Conservation (phyloP, 352 stramenopile species). For the Pythium sukuiense region DNA sequence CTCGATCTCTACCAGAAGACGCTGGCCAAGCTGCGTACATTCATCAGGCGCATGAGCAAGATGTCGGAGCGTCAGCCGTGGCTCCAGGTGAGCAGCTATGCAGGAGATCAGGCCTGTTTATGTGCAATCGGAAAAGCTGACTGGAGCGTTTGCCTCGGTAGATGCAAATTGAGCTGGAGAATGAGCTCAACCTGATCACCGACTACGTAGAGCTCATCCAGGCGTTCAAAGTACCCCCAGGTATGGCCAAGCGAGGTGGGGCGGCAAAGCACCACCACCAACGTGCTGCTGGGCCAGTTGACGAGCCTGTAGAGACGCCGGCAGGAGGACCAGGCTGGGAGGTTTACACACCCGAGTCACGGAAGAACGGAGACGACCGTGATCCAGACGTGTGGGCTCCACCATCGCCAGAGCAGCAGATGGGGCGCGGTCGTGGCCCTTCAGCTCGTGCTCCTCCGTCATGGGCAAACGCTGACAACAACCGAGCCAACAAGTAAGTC, state of each 20-base stretch:
- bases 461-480: slow-evolving; percentile 58
- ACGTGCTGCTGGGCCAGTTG: slow-evolving; percentile 16
- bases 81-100: slow-evolving; percentile 49
- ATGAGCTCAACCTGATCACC: slow-evolving; percentile 71
- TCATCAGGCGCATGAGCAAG: slow-evolving; percentile 65
- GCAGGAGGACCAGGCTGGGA: slow-evolving; percentile 44
- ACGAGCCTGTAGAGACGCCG: slow-evolving; percentile 27
- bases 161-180: slow-evolving; percentile 85
- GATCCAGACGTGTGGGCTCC: slow-evolving; percentile 78
- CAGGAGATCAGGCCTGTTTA: slow-evolving; percentile 4
- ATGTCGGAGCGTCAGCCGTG: slow-evolving; percentile 78
- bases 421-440: slow-evolving; percentile 25
- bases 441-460: slow-evolving; percentile 37
- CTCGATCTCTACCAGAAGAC: slow-evolving; percentile 66
- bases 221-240: slow-evolving; percentile 55
- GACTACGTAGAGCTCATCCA: slow-evolving; percentile 80
- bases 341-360: slow-evolving; percentile 43
- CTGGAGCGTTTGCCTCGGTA: slow-evolving; percentile 15
- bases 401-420: slow-evolving; percentile 58
- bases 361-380: slow-evolving; percentile 32
- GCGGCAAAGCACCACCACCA: slow-evolving; percentile 30
- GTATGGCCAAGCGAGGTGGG: slow-evolving; percentile 21
- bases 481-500: slow-evolving; percentile 29
- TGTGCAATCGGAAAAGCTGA: slow-evolving; percentile 2
- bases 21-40: slow-evolving; percentile 54